A percentile compares a stretch with the other conserved stretches of the same genome.
Conservation (phyloP, 805 yeast genomes). For the Debaryomyces tyrocola region DNA sequence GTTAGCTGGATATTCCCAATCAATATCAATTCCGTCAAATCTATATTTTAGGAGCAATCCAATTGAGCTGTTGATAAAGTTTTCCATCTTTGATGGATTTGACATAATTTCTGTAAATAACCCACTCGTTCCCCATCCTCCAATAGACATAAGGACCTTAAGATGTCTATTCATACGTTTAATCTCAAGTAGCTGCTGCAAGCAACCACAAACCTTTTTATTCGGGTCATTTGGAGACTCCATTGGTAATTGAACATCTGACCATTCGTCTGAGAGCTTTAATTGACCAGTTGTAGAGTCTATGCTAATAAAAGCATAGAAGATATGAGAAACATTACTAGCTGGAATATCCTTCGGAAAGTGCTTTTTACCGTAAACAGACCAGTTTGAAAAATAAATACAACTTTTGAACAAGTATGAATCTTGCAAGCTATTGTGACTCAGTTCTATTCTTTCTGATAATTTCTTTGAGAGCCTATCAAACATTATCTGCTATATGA, state of each 20-base stretch:
- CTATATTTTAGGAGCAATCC: slow-evolving; percentile 51
- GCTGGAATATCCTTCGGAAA: slow-evolving; percentile 64
- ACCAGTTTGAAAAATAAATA: slow-evolving; percentile 57
- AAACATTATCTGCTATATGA: background rate
- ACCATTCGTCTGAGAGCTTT: slow-evolving; percentile 59
- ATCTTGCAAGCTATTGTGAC: background rate
- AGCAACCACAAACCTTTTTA: slow-evolving; percentile 41
- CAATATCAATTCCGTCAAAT: slow-evolving; percentile 90
- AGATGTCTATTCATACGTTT: slow-evolving; percentile 43
- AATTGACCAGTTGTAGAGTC: slow-evolving; percentile 55
- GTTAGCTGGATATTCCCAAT: slow-evolving; percentile 85
- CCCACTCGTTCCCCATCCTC: slow-evolving; percentile 68
- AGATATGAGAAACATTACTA: slow-evolving; percentile 59
- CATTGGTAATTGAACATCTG: slow-evolving; percentile 53
- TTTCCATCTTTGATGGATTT: slow-evolving; percentile 24
- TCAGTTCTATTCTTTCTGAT: background rate
- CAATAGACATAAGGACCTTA: slow-evolving; percentile 71
- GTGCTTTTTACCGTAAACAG: slow-evolving; percentile 43
- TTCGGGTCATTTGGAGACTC: slow-evolving; percentile 14
- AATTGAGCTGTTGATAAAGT: slow-evolving; percentile 53
- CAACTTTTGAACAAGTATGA: slow-evolving; percentile 11
- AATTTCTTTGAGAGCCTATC: background rate
- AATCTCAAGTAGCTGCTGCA: slow-evolving; percentile 49
- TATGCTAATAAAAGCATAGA: slow-evolving; percentile 74
- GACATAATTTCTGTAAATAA: slow-evolving; percentile 33